Evolutionary conservation across 345 rosid genomes (phyloP), one percentile per base, ranked within the genome.

Genomic region (Moricandia arvensis): DNA sequence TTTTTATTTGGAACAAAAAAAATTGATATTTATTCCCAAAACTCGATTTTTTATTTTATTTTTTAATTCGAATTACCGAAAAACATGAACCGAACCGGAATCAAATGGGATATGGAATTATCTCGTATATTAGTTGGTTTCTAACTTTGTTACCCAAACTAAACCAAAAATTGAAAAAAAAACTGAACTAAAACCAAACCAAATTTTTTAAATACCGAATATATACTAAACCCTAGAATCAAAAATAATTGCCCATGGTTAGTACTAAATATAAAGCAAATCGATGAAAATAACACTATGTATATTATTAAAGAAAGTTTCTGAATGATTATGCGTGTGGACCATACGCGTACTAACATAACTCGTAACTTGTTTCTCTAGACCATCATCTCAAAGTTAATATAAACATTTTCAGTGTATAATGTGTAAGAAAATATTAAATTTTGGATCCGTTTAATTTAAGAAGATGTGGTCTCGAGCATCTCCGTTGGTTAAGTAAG

Each of bases 321-420:
- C 49, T 33, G 4, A 35, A n/a, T n/a, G 41, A 63, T 53, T 51
- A 1, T 34, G 41, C 45, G 58, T 18, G 63, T 18, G 66, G 59
- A 38, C 77, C 77, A 5, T 35, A 41, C 51, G 51, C 37, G 45
- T 37, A 55, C 45, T 5, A 7, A 55, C 43, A 7, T 65, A 62
- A 57, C 38, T 59, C 67, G 41, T 21, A 21, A 21, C 24, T 21
- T 21, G 24, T 21, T 21, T 21, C 1, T n/a, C 24, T 21, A 21
- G 63, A 68, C 66, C 67, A 60, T 59, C 45, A 43, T 13, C 41
- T 27, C 5, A 59, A 35, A 45, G 37, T 16, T 15, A 7, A 24
- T 5, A 59, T 2, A 9, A 33, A 59, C 12, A 59, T 9, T 18
- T 66, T 45, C 6, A 15, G 68, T 33, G 37, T 27, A 41, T 3